Base-by-base conservation (phyloP, 164 flowering plant genomes). In the Dillenia suffruticosa region DNA sequence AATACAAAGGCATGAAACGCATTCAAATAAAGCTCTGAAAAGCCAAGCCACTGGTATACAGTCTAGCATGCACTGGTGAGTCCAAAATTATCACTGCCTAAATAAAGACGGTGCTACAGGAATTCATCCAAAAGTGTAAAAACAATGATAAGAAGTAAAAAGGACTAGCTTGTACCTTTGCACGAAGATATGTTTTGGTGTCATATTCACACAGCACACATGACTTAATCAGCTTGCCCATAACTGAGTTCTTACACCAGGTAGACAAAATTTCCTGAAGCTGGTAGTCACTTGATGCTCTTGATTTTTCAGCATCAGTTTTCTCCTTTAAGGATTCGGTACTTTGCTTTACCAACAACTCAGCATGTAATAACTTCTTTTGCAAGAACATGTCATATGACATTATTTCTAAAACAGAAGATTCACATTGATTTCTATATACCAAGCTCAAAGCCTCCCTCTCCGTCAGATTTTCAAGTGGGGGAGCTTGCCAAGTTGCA, bases 311-410 rank as follows among this genome's bases (percentile, higher is more conserved):
- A 43, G 62, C 15, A 50, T 63, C 71, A 9, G 24, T 55, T 57
- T 40, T 74, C 49, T 64, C 78, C 17, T 66, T 76, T 12, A 77
- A 63, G 46, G 69, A 66, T 49, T 65, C 74, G 63, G 76, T 61
- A 50, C 49, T 44, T 66, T 67, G 66, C 56, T 75, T 76, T 58
- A 50, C 58, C 57, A 64, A 74, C 32, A 63, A 67, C 75, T 76
- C 83, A 19, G 76, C 79, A 63, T 76, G 80, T 50, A 62, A 70
- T 65, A 86, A 52, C 73, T 79, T 88, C 63, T 84, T 82, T 61
- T 84, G 82, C 76, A 86, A 65, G 57, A 87, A 89, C 44, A 81
- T 61, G 44, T 89, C 93, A 70, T 72, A 66, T 57, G 88, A 83
- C 81, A 94, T 74, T 51, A 86, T 77, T 52, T 89, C 85, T 56